These are phyloP conservation scores for Trapa incisa DNA, from an alignment of 345 rosid genomes.

Conservation along the genomic window DNA sequence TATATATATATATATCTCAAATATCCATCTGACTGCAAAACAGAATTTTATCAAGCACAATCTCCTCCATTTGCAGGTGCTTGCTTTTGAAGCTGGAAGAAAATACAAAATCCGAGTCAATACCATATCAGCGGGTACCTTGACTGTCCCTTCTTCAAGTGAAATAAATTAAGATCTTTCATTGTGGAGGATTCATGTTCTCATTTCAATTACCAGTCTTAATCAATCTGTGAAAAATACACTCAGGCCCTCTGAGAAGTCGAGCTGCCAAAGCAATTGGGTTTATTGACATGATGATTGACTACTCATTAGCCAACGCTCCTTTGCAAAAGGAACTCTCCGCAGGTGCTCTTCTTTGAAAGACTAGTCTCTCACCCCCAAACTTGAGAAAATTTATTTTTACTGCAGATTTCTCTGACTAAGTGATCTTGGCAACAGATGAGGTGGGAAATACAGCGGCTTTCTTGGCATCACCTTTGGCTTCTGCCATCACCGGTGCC, in stretches of 20 bases:
- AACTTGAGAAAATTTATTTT: neutral
- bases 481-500: slow-evolving; percentile 85
- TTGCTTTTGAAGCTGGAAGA: slow-evolving; percentile 72
- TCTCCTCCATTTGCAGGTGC: slow-evolving; percentile 28
- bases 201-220: neutral
- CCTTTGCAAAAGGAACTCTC: slow-evolving; percentile 79
- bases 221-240: neutral
- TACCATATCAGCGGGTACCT: slow-evolving; percentile 55
- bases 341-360: slow-evolving; percentile 37
- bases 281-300: slow-evolving; percentile 74
- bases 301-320: slow-evolving; percentile 66
- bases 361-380: neutral
- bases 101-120: slow-evolving; percentile 57
- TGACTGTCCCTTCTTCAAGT: neutral
- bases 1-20: neutral
- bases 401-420: neutral
- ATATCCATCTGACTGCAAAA: neutral
- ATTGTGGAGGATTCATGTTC: neutral
- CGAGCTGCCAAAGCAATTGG: slow-evolving; percentile 76
- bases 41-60: neutral
- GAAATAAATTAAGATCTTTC: neutral
- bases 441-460: slow-evolving; percentile 94
- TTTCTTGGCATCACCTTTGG: slow-evolving; percentile 81
- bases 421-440: slow-evolving; percentile 32
- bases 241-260: slow-evolving; percentile 53